These are phyloP conservation scores for Entrophospora sp. DNA, from an alignment of 192 early-diverging fungal genomes.

Conservation along the genomic window DNA sequence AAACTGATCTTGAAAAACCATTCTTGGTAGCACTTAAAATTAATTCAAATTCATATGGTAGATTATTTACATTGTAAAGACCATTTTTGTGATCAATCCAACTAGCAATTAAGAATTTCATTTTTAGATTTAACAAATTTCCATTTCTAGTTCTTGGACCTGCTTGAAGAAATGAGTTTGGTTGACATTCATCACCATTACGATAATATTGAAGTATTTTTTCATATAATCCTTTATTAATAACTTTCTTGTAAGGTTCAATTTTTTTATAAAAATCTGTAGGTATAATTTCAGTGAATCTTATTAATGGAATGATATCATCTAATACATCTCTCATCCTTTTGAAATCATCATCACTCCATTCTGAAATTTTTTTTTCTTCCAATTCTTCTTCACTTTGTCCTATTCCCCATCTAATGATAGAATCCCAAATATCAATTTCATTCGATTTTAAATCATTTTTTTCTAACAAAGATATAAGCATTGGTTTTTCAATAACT, in stretches of 20 bases:
- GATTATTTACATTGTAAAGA: not conserved
- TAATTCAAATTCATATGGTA: not conserved
- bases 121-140: not conserved
- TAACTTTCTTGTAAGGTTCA: not conserved
- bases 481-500: not conserved
- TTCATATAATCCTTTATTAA: not conserved
- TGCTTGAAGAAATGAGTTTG: no score
- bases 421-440: not conserved
- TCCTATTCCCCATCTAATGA: not conserved
- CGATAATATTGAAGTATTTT: not conserved
- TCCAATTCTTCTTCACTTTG: not conserved
- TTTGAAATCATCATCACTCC: not conserved
- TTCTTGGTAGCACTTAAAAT: not conserved
- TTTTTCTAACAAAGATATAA: slow-evolving; percentile 4
- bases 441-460: not conserved
- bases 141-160: no score
- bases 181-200: no score
- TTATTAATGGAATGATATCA: not conserved
- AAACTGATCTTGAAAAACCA: not conserved
- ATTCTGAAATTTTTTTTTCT: not conserved
- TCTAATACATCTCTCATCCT: not conserved
- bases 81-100: not conserved
- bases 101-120: not conserved
- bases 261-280: not conserved
- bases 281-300: not conserved